These are phyloP conservation scores for Biscutella auriculata DNA, from an alignment of 441 rosid species.

Conservation along the genomic window DNA sequence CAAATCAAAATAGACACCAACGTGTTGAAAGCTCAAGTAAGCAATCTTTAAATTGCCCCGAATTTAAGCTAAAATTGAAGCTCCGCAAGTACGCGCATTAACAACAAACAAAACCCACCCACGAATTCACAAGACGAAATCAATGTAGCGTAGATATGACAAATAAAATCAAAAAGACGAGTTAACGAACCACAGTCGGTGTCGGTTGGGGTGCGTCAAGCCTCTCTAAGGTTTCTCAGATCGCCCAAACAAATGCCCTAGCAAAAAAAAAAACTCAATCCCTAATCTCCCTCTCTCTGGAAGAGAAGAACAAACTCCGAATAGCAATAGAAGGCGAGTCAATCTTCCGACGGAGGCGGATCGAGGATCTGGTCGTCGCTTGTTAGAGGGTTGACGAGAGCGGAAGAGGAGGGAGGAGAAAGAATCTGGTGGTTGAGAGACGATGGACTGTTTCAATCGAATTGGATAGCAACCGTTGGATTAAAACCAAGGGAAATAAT, in stretches of 20 bases:
- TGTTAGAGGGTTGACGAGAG: slow-evolving; percentile 4
- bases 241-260: slow-evolving; percentile 3
- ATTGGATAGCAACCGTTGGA: slow-evolving; percentile 21
- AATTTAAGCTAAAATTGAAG: neutral
- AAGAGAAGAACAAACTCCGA: neutral
- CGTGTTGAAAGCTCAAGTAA: too few species aligned
- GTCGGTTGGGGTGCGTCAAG: slow-evolving; percentile 9
- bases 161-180: neutral
- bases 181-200: slow-evolving; percentile 14
- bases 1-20: too few species aligned
- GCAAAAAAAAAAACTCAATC: neutral
- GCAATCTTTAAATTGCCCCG: too few species aligned
- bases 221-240: neutral
- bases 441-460: slow-evolving; percentile 7
- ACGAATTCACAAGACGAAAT: neutral
- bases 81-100: neutral
- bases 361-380: slow-evolving; percentile 19
- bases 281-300: neutral
- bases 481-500: slow-evolving; percentile 1
- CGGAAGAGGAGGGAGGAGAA: neutral
- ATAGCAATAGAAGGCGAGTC: neutral
- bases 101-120: neutral
- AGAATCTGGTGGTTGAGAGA: slow-evolving; percentile 26
- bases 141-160: neutral
- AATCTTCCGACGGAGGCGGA: slow-evolving; percentile 8